Conservation (phyloP, 306 rosid genomes). For the Dicorynia guianensis region DNA sequence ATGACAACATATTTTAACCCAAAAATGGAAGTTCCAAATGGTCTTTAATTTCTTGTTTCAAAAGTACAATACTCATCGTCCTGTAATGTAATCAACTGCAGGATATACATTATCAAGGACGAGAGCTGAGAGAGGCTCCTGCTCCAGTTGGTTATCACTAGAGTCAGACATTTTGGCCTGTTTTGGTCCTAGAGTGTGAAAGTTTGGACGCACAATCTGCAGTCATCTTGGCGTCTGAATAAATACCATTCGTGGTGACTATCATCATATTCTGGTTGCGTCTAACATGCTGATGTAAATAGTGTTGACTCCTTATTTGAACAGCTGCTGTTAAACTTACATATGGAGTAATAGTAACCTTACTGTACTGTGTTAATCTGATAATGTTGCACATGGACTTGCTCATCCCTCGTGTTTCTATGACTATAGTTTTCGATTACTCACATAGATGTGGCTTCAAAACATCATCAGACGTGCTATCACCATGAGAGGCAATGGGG, state of each 20-base stretch:
- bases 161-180: neutral
- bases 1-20: neutral
- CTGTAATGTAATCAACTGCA: conserved; percentile 47
- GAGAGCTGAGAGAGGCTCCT: conserved; percentile 64
- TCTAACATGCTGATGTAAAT: conserved; percentile 38
- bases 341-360: conserved; percentile 17
- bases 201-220: neutral
- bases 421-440: neutral
- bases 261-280: conserved; percentile 10
- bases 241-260: conserved; percentile 22
- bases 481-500: too few relatives aligned
- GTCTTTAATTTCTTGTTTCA: neutral
- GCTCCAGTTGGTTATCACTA: conserved; percentile 81
- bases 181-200: conserved; percentile 2
- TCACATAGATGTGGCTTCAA: neutral
- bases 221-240: conserved; percentile 34
- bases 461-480: neutral
- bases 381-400: conserved; percentile 32
- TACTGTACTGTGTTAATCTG: conserved; percentile 8
- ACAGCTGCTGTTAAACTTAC: neutral
- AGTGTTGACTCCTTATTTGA: conserved; percentile 26
- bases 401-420: conserved; percentile 24
- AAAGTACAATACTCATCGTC: neutral
- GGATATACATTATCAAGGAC: conserved; percentile 78
- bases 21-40: neutral